Evolutionary conservation across 75 land plant genomes (phyloP).

Genomic region (Cunninghamia lanceolata): DNA sequence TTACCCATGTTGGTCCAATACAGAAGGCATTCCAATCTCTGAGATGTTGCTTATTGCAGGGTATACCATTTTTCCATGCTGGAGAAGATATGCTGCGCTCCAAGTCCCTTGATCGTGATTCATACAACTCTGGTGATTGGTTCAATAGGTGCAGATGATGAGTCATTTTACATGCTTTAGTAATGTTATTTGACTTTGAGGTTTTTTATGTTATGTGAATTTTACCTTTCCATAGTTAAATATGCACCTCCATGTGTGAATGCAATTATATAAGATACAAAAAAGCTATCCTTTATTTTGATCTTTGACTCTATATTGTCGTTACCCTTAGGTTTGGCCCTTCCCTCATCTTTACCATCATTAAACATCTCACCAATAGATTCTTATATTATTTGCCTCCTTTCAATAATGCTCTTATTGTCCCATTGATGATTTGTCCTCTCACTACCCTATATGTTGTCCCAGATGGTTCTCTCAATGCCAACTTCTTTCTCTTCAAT

Average conservation of each 20-base stretch:
- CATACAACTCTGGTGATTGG: constrained; percentile 99
- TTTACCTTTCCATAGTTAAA: background rate
- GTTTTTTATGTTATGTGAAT: background rate
- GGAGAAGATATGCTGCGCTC: constrained; percentile 98
- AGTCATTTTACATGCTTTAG: background rate
- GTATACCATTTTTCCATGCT: constrained; percentile 92
- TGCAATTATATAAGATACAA: background rate
- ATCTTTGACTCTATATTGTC: background rate
- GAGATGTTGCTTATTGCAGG: constrained; percentile 36
- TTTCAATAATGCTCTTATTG: too few relatives aligned
- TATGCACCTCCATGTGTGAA: background rate
- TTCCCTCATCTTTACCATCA: background rate
- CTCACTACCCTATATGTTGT: too few relatives aligned
- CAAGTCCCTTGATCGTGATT: constrained; percentile 97
- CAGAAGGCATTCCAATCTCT: background rate
- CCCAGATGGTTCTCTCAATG: too few relatives aligned
- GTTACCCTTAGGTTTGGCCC: background rate
- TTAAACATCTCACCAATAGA: background rate
- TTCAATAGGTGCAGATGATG: constrained; percentile 69
- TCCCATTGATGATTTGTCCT: too few relatives aligned
- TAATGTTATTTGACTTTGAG: background rate
- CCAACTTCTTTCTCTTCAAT: too few relatives aligned
- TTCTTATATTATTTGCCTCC: background rate
- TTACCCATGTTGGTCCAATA: background rate
- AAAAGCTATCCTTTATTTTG: background rate